Percentiles rank a stretch among this genome's conserved stretches.
These are phyloP conservation scores for Gastrolobium villosum DNA, from an alignment of 306 rosid genomes.

Conservation along the genomic window DNA sequence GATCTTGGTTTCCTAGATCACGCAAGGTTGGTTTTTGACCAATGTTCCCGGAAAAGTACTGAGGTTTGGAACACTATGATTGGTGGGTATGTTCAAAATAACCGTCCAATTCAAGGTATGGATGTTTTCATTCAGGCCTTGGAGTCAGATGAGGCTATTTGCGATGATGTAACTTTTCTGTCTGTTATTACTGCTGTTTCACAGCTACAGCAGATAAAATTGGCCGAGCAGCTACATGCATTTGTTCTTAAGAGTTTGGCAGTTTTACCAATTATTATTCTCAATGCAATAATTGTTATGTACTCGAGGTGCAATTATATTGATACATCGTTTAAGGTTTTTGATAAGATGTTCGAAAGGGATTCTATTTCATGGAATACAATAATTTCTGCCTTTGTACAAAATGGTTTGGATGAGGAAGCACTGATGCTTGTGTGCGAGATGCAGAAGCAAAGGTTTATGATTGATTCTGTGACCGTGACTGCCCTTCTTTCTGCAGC, in stretches of 20 bases:
- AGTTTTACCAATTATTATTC: conserved; percentile 53
- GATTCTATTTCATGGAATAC: conserved; percentile 93
- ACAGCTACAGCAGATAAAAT: conserved; percentile 63
- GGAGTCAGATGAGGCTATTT: conserved; percentile 58
- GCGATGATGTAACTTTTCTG: conserved; percentile 80
- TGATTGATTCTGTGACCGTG: conserved; percentile 70
- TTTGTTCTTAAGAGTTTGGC: conserved; percentile 60
- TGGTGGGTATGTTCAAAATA: conserved; percentile 75
- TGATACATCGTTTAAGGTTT: conserved; percentile 68
- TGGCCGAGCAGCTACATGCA: conserved; percentile 81
- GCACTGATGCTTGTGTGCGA: conserved; percentile 82
- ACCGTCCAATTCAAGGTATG: conserved; percentile 57
- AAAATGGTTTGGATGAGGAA: conserved; percentile 77
- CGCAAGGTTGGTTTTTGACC: conserved; percentile 69
- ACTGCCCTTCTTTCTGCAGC: conserved; percentile 85
- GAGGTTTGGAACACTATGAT: conserved; percentile 90
- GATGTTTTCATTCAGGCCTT: conserved; percentile 65
- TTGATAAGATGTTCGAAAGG: conserved; percentile 70
- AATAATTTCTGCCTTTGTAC: conserved; percentile 78
- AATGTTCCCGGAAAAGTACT: conserved; percentile 64
- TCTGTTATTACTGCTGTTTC: conserved; percentile 83
- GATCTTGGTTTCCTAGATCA: conserved; percentile 68
- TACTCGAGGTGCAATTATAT: conserved; percentile 77
- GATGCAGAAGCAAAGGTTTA: conserved; percentile 76
- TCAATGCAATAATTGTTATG: conserved; percentile 78